Base-by-base conservation (phyloP, 2,329 filamentous ascomycete genomes). In the Penicillium brevicompactum region DNA sequence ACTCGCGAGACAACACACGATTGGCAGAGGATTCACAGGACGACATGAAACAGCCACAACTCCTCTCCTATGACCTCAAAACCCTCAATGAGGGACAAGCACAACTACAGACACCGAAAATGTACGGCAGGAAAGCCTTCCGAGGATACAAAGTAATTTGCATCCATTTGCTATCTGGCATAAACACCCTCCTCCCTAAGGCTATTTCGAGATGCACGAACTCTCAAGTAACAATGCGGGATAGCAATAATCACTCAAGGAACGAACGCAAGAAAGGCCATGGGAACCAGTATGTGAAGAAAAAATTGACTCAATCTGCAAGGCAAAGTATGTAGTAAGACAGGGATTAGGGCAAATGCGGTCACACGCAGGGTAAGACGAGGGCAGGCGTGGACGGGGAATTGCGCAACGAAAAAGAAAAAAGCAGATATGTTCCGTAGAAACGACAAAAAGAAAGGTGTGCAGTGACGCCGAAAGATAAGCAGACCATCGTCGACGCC, bases 161-260 rank as follows among this genome's bases (percentile, higher is more conserved):
- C 22, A 48, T 50, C n/a, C 46, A 51, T 53, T 45, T 49, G 38
- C 16, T 49, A 43, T 49, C 47, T 49, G 18, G 14, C 22, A 22
- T 22, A 49, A n/a, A 34, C 18, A 18, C n/a, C n/a, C 14, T 11
- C 40, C 40, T 57, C 44, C 38, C 31, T 56, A 59, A 59, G 32
- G 32, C 49, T 60, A 59, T 59, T 27, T 51, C 57, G 43, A 55
- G 55, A 49, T 57, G 55, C 57, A 47, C 53, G 57, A 53, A 55
- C 27, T 50, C 49, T 38, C 16, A 45, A 55, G 51, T 40, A 57
- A 57, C 52, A 38, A 40, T 51, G 49, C 47, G 10, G 31, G 22
- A 38, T 51, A 51, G 49, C 49, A 56, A 64, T 58, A 63, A 62
- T 59, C 57, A 63, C 60, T 55, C 57, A 61, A 61, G 59, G 52